Conservation (phyloP, 768 basidiomycete genomes). For the Serendipita indica region DNA sequence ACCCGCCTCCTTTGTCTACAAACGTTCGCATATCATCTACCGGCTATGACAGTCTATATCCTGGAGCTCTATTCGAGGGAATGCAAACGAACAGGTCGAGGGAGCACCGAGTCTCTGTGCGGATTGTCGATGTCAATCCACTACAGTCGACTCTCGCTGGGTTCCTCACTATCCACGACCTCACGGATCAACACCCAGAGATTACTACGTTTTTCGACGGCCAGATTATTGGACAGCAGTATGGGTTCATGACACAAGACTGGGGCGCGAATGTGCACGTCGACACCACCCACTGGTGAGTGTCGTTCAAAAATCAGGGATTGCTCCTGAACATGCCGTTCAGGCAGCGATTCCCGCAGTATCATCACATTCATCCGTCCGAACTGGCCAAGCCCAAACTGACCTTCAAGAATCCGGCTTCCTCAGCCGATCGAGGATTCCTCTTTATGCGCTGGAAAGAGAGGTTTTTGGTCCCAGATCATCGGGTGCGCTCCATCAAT, state of each 20-base stretch:
- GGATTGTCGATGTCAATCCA: slow-evolving; percentile 87
- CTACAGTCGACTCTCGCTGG: slow-evolving; percentile 74
- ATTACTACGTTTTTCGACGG: slow-evolving; percentile 95
- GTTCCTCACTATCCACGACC: slow-evolving; percentile 80
- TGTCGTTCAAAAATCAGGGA: background rate
- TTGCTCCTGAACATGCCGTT: background rate
- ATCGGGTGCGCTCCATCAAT: slow-evolving; percentile 83
- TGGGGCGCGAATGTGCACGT: slow-evolving; percentile 87
- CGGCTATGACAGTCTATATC: slow-evolving; percentile 69
- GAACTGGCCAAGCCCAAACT: slow-evolving; percentile 66
- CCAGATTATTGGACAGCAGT: slow-evolving; percentile 80
- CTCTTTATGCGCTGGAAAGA: slow-evolving; percentile 98
- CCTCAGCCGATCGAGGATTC: slow-evolving; percentile 16
- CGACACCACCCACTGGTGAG: slow-evolving; percentile 82
- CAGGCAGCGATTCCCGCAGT: slow-evolving; percentile 2
- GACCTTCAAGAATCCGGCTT: slow-evolving; percentile 48
- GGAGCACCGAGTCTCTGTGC: slow-evolving; percentile 88
- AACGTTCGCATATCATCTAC: background rate
- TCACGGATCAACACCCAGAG: slow-evolving; percentile 91
- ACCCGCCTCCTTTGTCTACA: background rate
- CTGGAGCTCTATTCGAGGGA: slow-evolving; percentile 77
- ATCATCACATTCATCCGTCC: slow-evolving; percentile 2
- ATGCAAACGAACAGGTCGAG: slow-evolving; percentile 90
- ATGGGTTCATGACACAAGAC: slow-evolving; percentile 80
- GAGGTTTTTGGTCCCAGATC: slow-evolving; percentile 87